Conservation (phyloP, 2,329 filamentous ascomycete genomes). For the Metarhizium album region DNA sequence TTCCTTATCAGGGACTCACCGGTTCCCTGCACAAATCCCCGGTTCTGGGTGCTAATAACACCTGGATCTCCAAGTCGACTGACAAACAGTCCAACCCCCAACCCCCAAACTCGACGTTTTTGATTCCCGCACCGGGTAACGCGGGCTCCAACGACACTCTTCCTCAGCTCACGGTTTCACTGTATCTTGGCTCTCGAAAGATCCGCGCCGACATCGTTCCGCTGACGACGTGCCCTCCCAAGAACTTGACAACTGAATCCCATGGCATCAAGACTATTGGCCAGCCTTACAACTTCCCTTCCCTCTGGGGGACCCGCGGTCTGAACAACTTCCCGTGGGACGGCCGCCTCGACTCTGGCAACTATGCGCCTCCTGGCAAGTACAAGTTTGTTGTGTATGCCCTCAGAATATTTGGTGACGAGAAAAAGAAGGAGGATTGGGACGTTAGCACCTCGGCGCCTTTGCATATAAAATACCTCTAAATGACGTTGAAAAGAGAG, state of each 20-base stretch:
- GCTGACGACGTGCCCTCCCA: constrained; percentile 17
- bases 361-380: constrained; percentile 34
- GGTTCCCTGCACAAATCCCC: constrained; percentile 22
- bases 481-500: not conserved
- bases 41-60: constrained; percentile 14
- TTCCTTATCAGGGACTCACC: constrained; percentile 31
- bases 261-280: constrained; percentile 32
- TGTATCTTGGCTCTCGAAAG: constrained; percentile 34
- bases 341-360: constrained; percentile 35
- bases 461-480: constrained; percentile 35
- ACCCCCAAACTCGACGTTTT: constrained; percentile 26
- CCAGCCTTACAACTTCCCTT: constrained; percentile 31
- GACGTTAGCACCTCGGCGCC: constrained; percentile 29
- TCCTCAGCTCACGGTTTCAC: constrained; percentile 28
- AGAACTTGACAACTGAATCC: constrained; percentile 18
- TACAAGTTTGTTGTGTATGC: constrained; percentile 40
- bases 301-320: constrained; percentile 19
- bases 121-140: constrained; percentile 29
- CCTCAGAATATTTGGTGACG: constrained; percentile 40
- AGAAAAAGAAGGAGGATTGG: constrained; percentile 32
- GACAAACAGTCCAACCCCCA: constrained; percentile 19
- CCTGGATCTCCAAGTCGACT: constrained; percentile 22
- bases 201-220: constrained; percentile 35
- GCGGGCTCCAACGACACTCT: constrained; percentile 20
- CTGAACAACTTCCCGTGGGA: constrained; percentile 26